Evolutionary conservation across 108 stramenopile species (phyloP).

Genomic region (Pseudonitzschia pungens): DNA sequence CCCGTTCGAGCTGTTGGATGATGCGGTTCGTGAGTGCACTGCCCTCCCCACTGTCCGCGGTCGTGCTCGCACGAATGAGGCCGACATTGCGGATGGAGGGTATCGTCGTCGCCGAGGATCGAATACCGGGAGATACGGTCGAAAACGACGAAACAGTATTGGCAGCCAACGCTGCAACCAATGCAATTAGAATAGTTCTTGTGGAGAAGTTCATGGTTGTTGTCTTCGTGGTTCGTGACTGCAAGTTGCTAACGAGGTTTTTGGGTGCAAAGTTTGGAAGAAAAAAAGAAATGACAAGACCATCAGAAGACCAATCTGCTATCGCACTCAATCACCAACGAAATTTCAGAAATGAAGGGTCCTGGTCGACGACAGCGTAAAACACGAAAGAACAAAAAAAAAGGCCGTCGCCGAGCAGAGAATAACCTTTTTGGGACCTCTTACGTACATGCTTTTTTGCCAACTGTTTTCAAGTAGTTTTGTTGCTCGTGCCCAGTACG

Average conservation of each 20-base stretch:
- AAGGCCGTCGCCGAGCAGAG: neutral
- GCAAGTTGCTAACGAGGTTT: neutral
- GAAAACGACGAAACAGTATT: slow-evolving; percentile 15
- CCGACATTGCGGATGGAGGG: slow-evolving; percentile 18
- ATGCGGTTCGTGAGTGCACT: slow-evolving; percentile 34
- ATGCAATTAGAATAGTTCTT: neutral
- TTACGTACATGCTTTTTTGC: neutral
- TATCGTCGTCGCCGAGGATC: neutral
- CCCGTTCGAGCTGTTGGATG: slow-evolving; percentile 65
- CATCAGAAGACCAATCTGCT: too few relatives aligned
- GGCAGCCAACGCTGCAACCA: slow-evolving; percentile 1
- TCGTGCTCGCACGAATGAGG: slow-evolving; percentile 26
- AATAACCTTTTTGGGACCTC: neutral
- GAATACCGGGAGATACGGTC: neutral
- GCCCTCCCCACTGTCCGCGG: slow-evolving; percentile 28
- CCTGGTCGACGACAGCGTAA: neutral
- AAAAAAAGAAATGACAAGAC: too few relatives aligned
- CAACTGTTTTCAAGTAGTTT: too few relatives aligned
- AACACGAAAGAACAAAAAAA: neutral
- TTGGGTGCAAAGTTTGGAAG: neutral
- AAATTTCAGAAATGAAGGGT: neutral
- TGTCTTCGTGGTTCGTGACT: neutral
- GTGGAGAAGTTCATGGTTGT: neutral
- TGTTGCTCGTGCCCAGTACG: too few relatives aligned
- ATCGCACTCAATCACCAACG: neutral